Evolutionary conservation across 208 protist genomes (phyloP), one percentile per base, ranked within the genome.

Genomic region (Wallacemonas sp.): DNA sequence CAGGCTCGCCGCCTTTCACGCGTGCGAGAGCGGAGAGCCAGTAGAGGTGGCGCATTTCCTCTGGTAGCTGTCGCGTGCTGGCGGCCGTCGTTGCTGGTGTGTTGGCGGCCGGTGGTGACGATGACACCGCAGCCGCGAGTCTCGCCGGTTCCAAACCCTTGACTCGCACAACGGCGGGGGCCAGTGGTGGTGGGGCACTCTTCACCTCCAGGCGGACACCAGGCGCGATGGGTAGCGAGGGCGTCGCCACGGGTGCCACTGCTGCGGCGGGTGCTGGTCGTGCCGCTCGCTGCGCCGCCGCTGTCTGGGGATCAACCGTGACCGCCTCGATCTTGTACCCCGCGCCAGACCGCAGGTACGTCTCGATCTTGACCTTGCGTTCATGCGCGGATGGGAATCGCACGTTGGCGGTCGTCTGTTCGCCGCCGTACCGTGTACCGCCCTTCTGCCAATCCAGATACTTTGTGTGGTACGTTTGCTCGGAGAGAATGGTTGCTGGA

Each of bases 361-460:
- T 81, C 39, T 93, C 90, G 21, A 95, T 72, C 70, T 88, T 90
- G n/a, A 78, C 17, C 12, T 80, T 87, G 24, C 90, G 83, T 43
- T 93, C 86, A 24, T 77, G 66, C 8, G 76, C 90, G 26, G 87
- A 93, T 17, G 90, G 87, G 61, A 95, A 95, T 16, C 87, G 83
- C 0, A 95, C 79, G 62, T 95, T 95, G 2, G 87, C 60, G 0
- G 76, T 54, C n/a, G 68, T 63, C 61, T 89, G 76, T 26, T 83
- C 83, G 0, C 82, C 80, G 9, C 49, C 80, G 79, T 95, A 95
- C 2, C 90, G 86, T 11, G 90, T 95, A 43, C 90, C 90, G 27
- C 90, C 90, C 70, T 95, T 93, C 34, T 89, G 60, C 87, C 90
- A 95, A 70, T 95, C 90, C 61, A 88, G 64, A 70, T 84, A 95